These are phyloP conservation scores for Torrubiella hemipterigena DNA, from an alignment of 2,329 filamentous ascomycete genomes.

Conservation along the genomic window DNA sequence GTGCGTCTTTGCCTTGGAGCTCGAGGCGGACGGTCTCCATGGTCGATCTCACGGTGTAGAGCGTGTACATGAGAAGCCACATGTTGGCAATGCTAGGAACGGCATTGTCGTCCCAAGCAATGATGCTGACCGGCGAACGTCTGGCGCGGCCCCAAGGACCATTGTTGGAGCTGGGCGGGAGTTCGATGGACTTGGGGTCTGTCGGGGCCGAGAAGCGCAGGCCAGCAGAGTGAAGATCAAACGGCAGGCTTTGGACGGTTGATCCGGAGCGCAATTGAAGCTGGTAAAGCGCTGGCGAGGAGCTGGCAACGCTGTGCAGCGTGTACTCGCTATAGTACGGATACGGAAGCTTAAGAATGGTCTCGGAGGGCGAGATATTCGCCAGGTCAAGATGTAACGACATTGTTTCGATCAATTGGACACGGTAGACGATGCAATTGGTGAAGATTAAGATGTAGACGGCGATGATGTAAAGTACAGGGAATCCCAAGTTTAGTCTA, in stretches of 20 bases:
- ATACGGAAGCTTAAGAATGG: constrained; percentile 34
- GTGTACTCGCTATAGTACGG: constrained; percentile 36
- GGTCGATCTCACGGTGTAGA: constrained; percentile 36
- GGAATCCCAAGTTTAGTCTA: too few relatives aligned
- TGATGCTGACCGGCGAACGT: constrained; percentile 33
- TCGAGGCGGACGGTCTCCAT: constrained; percentile 37
- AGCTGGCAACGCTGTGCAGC: constrained; percentile 22
- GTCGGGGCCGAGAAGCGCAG: constrained; percentile 33
- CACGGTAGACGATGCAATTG: not conserved
- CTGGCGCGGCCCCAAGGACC: constrained; percentile 44
- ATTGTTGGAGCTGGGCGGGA: constrained; percentile 39
- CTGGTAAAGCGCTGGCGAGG: constrained; percentile 18
- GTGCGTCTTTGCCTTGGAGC: constrained; percentile 25
- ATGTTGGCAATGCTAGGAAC: constrained; percentile 35
- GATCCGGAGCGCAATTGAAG: constrained; percentile 18
- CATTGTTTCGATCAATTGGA: constrained; percentile 4
- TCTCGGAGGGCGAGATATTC: constrained; percentile 20
- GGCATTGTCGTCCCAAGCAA: constrained; percentile 28
- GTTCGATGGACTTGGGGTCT: constrained; percentile 35
- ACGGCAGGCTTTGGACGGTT: constrained; percentile 15
- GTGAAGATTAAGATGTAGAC: too few relatives aligned
- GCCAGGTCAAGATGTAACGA: constrained; percentile 15
- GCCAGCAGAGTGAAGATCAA: constrained; percentile 18
- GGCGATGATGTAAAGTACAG: too few relatives aligned
- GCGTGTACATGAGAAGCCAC: constrained; percentile 40